These are phyloP conservation scores for Gossypium ekmanianum DNA, from an alignment of 345 rosid species.

Conservation along the genomic window DNA sequence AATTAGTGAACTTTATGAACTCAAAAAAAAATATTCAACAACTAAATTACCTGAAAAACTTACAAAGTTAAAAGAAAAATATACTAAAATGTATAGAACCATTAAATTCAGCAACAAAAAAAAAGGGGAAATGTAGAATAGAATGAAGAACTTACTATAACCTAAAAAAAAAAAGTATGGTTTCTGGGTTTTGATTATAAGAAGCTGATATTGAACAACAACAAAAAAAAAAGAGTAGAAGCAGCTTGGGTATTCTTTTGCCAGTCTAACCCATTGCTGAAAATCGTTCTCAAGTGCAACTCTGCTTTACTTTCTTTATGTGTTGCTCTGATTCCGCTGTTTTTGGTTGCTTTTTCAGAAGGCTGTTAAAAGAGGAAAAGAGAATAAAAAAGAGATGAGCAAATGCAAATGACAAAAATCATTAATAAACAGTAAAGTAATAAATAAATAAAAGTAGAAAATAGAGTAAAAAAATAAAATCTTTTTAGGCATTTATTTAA, in stretches of 20 bases:
- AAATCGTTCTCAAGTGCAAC: constrained; percentile 19
- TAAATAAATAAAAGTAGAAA: not conserved
- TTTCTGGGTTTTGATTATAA: not conserved
- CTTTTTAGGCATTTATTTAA: not conserved
- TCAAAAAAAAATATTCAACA: not conserved
- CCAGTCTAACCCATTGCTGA: constrained; percentile 36
- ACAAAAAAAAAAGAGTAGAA: not conserved
- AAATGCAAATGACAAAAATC: constrained; percentile 10
- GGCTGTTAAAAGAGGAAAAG: constrained; percentile 17
- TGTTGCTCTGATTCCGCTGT: constrained; percentile 13
- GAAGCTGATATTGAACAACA: not conserved
- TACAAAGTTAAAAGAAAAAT: not conserved
- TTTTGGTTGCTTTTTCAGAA: constrained; percentile 13
- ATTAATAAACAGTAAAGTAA: not conserved
- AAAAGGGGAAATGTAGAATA: not conserved
- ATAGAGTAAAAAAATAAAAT: no score
- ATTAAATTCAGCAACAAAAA: not conserved
- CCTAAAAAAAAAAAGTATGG: not conserved
- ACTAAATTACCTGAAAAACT: not conserved
- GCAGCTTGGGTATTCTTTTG: constrained; percentile 14
- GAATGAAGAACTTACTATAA: constrained; percentile 21
- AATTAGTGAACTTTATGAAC: not conserved
- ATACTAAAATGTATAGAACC: not conserved
- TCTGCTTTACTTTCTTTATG: constrained; percentile 10
- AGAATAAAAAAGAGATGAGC: not conserved